Evolutionary conservation across 352 stramenopile genomes (phyloP), one percentile per base, ranked within the genome.

Genomic region (Phytophthora hibernalis): DNA sequence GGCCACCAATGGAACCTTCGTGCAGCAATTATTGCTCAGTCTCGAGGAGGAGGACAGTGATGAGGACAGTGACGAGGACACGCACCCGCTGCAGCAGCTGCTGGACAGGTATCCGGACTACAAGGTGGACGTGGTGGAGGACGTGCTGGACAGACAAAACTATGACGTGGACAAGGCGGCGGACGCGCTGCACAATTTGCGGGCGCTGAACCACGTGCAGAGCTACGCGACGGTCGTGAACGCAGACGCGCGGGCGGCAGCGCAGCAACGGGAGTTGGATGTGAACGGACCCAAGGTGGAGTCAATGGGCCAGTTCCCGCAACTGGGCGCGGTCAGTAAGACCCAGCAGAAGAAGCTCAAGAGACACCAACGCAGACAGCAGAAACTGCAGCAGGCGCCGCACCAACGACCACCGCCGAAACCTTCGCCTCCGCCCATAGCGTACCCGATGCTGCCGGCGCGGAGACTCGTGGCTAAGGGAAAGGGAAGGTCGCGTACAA

Each of bases 1-100:
- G 7, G 66, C 68, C 12, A 74, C 68, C 1, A 73, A 90, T 42
- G 82, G 83, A 49, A 78, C 73, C 0, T 92, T 90, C 35, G 74
- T 92, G 28, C 82, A 93, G 70, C 82, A 85, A 24, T 51, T 93
- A 21, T 55, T 91, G 44, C 62, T 88, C n/a, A 64, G 70, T 57
- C 48, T 91, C 20, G 82, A 91, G 24, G 70, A 85, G 0, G 43
- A 74, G 1, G 68, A 49, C 6, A 69, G 44, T 35, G 57, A 76
- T 2, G 61, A 31, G 26, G 26, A 8, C 26, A 31, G 26, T 31
- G 26, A 73, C 0, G 79, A 90, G 16, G 61, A 83, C 12, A 18
- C 72, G 26, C 82, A 91, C 31, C 79, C 84, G 30, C 35, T 93
- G 38, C 72, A 82, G 31, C 54, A 82, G 58, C 68, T 93, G 15